Conservation (phyloP, 2,329 filamentous ascomycete species). For the Aspergillus bombycis region DNA sequence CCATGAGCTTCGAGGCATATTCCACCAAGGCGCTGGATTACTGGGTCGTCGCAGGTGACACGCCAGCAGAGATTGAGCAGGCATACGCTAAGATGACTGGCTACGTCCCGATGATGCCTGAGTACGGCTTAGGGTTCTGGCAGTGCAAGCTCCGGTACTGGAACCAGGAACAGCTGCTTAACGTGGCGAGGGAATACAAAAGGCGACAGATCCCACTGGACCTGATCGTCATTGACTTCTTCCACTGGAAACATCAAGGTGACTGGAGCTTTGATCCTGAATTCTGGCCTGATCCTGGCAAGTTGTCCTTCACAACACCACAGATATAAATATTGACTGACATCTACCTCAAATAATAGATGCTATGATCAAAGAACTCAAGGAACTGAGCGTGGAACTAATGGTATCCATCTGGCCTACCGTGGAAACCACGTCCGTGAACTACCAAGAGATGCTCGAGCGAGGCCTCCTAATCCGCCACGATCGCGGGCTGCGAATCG, state of each 20-base stretch:
- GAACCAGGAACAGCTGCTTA: slow-evolving; percentile 65
- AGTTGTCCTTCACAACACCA: slow-evolving; percentile 12
- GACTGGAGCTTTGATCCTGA: slow-evolving; percentile 68
- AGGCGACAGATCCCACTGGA: slow-evolving; percentile 61
- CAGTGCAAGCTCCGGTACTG: slow-evolving; percentile 69
- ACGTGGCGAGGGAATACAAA: slow-evolving; percentile 63
- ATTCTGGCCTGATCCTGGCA: slow-evolving; percentile 67
- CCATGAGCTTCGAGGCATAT: slow-evolving; percentile 64
- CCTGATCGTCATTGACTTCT: slow-evolving; percentile 69
- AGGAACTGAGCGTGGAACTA: slow-evolving; percentile 62
- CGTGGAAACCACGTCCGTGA: slow-evolving; percentile 61
- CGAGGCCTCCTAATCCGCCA: slow-evolving; percentile 62
- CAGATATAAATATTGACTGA: not conserved
- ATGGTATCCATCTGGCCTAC: slow-evolving; percentile 74
- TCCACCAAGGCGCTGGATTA: slow-evolving; percentile 64
- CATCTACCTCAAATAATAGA: slow-evolving; percentile 35
- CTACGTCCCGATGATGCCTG: slow-evolving; percentile 67
- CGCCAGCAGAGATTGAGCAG: slow-evolving; percentile 59
- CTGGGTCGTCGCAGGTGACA: slow-evolving; percentile 64
- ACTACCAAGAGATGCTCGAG: slow-evolving; percentile 65
- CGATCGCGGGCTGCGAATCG: slow-evolving; percentile 62
- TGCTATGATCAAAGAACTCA: slow-evolving; percentile 65
- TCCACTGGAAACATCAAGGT: slow-evolving; percentile 68
- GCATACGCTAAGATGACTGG: slow-evolving; percentile 62
- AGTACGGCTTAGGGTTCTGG: slow-evolving; percentile 70